These are phyloP conservation scores for Pisolithus tinctorius DNA, from an alignment of 768 basidiomycete species.

Conservation along the genomic window DNA sequence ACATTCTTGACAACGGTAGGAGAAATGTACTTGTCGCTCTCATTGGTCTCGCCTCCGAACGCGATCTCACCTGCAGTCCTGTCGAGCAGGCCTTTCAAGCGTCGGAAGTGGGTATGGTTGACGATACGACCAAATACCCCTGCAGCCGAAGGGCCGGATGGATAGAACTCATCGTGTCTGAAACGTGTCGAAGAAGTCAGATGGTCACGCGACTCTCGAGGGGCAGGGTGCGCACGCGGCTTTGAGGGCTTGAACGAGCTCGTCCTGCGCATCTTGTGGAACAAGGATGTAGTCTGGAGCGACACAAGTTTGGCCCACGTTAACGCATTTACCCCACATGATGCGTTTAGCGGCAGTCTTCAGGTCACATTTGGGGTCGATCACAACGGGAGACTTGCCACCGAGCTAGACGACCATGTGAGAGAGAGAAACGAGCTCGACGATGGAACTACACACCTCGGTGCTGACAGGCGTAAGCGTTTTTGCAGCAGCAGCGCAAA, in stretches of 20 bases:
- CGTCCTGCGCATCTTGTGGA: slow-evolving; percentile 33
- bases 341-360: slow-evolving; percentile 61
- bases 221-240: slow-evolving; percentile 29
- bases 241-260: slow-evolving; percentile 34
- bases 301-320: slow-evolving; percentile 73
- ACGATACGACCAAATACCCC: slow-evolving; percentile 49
- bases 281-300: slow-evolving; percentile 54
- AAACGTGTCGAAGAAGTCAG: too few relatives aligned
- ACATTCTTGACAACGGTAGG: slow-evolving; percentile 70
- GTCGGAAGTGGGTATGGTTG: slow-evolving; percentile 44
- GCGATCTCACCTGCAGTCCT: slow-evolving; percentile 59
- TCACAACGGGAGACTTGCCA: slow-evolving; percentile 70
- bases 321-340: slow-evolving; percentile 75
- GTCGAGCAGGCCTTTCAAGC: slow-evolving; percentile 58
- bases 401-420: slow-evolving; percentile 37
- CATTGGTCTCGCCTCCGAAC: slow-evolving; percentile 57
- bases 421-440: not conserved
- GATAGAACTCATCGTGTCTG: slow-evolving; percentile 30
- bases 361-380: slow-evolving; percentile 66
- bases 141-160: slow-evolving; percentile 35
- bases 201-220: not conserved
- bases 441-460: slow-evolving; percentile 32
- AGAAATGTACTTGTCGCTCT: slow-evolving; percentile 53
- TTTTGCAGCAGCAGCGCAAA: slow-evolving; percentile 72
- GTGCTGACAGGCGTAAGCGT: slow-evolving; percentile 61